Conservation (phyloP, 1,139 yeast species). For the Arxiozyma telluris region DNA sequence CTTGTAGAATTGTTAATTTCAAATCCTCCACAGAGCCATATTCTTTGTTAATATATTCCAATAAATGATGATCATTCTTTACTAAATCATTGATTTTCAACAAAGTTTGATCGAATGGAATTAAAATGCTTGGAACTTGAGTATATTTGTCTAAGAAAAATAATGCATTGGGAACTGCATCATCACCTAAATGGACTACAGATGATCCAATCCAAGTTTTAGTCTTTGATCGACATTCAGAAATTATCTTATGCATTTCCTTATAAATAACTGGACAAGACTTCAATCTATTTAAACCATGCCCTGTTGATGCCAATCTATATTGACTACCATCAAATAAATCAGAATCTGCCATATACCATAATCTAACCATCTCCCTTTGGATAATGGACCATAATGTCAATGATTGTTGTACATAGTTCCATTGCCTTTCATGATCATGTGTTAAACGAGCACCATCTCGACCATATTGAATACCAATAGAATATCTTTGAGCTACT, state of each 20-base stretch:
- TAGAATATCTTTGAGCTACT: constrained; percentile 34
- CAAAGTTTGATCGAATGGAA: constrained; percentile 54
- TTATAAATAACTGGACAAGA: constrained; percentile 57
- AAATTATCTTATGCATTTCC: constrained; percentile 56
- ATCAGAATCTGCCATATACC: constrained; percentile 67
- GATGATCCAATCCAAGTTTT: constrained; percentile 69
- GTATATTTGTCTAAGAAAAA: constrained; percentile 67
- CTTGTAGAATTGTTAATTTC: constrained; percentile 47
- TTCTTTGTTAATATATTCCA: constrained; percentile 44
- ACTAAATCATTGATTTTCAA: constrained; percentile 42
- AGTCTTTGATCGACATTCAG: constrained; percentile 51
- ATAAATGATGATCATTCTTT: constrained; percentile 40
- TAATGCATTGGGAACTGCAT: constrained; percentile 69
- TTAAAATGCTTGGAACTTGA: constrained; percentile 63
- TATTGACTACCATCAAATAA: constrained; percentile 45
- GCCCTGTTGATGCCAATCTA: constrained; percentile 61
- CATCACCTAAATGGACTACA: constrained; percentile 69
- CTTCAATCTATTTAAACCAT: constrained; percentile 65
- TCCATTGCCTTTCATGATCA: constrained; percentile 57
- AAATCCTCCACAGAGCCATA: constrained; percentile 46
- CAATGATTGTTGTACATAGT: constrained; percentile 61
- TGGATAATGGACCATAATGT: constrained; percentile 65
- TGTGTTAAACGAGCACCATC: constrained; percentile 64
- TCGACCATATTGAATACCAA: constrained; percentile 55
- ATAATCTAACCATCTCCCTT: constrained; percentile 61